Conservation (phyloP, 495 filamentous ascomycete genomes). For the Aspergillus haitiensis region DNA sequence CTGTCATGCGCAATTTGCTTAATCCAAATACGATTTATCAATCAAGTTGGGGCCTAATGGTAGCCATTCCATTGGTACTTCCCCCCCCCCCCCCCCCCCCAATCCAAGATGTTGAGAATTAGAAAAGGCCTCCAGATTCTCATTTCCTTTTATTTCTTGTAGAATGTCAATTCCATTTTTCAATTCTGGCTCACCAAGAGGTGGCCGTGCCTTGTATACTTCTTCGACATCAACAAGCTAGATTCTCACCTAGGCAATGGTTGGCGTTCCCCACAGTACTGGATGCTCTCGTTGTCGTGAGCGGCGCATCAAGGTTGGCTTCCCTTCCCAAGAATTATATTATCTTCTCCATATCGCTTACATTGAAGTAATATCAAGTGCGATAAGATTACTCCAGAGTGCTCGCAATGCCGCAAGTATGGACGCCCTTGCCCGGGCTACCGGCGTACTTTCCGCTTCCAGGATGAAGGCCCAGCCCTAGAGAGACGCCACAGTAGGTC, state of each 20-base stretch:
- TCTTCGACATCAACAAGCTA: neutral
- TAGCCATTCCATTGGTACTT: neutral
- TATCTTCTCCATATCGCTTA: neutral
- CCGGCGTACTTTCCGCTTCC: slow-evolving; percentile 36
- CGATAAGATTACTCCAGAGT: slow-evolving; percentile 37
- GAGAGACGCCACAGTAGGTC: slow-evolving; percentile 27
- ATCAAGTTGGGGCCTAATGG: neutral
- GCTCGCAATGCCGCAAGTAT: slow-evolving; percentile 38
- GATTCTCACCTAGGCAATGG: slow-evolving; percentile 27
- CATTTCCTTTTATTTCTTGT: neutral
- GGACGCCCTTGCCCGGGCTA: slow-evolving; percentile 42
- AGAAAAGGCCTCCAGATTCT: slow-evolving; percentile 1
- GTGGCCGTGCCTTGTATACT: neutral
- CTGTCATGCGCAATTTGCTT: slow-evolving; percentile 1
- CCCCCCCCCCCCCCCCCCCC: too few relatives aligned
- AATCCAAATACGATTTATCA: slow-evolving; percentile 1
- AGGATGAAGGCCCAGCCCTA: slow-evolving; percentile 39
- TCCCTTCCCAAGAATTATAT: neutral
- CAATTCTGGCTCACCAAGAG: neutral
- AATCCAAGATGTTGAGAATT: neutral
- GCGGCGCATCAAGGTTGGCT: slow-evolving; percentile 37
- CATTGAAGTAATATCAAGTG: slow-evolving; percentile 23
- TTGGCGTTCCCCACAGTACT: slow-evolving; percentile 42
- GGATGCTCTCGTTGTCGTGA: slow-evolving; percentile 41
- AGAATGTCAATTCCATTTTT: slow-evolving; percentile 1